These are phyloP conservation scores for Alternaria metachromatica DNA, from an alignment of 2,329 filamentous ascomycete species.

Conservation along the genomic window DNA sequence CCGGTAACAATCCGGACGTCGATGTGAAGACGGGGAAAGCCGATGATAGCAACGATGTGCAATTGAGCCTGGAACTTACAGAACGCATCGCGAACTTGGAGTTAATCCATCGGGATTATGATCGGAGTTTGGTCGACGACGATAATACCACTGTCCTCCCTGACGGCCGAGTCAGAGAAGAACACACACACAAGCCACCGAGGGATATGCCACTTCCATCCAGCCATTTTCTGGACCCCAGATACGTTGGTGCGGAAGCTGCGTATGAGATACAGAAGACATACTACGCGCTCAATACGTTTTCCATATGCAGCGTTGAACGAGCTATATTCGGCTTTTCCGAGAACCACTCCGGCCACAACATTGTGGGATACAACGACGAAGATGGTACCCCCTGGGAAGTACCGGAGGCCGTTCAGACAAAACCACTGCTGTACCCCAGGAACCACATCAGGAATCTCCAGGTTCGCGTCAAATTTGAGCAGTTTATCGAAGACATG, in stretches of 20 bases:
- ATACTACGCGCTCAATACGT: conserved; percentile 31
- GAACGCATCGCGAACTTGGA: not conserved
- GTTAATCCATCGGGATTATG: not conserved
- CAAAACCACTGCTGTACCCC: not conserved
- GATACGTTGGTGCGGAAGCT: conserved; percentile 22
- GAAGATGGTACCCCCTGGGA: not conserved
- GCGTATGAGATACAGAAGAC: conserved; percentile 20
- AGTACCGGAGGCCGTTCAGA: not conserved
- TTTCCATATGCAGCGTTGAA: conserved; percentile 31
- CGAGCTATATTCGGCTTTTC: conserved; percentile 17
- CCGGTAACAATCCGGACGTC: not conserved
- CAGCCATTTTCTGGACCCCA: conserved; percentile 26
- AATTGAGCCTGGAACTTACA: not conserved
- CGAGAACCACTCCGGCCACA: conserved; percentile 2
- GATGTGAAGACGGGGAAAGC: not conserved
- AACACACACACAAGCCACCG: conserved; percentile 27
- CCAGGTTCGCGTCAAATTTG: conserved; percentile 34
- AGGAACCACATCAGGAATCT: conserved; percentile 22
- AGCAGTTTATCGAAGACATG: conserved; percentile 16
- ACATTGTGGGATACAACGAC: not conserved
- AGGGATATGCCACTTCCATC: conserved; percentile 25
- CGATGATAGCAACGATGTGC: not conserved
- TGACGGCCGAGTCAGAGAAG: conserved; percentile 25
- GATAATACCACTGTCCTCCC: conserved; percentile 6
- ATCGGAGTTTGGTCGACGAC: not conserved